A percentile compares a stretch with the other conserved stretches of the same genome.
Evolutionary conservation across 768 basidiomycete genomes (phyloP).

Genomic region (Russula foetens): DNA sequence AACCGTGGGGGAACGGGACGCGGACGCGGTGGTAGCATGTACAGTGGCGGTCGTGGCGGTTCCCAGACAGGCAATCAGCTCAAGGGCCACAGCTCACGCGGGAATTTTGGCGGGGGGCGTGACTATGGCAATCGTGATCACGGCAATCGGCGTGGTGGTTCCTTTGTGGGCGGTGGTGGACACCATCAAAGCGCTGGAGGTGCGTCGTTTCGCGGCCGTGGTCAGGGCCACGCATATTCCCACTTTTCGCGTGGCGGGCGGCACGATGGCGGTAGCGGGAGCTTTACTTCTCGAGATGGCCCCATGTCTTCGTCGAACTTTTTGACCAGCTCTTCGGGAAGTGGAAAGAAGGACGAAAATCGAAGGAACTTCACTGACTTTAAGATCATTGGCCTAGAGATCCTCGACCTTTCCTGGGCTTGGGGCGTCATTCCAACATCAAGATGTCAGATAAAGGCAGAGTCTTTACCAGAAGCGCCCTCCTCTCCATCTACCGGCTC

Average conservation of each 20-base stretch:
- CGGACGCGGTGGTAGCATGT: constrained; percentile 33
- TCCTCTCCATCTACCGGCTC: constrained; percentile 26
- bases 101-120: constrained; percentile 50
- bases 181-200: constrained; percentile 21
- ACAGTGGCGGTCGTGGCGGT: constrained; percentile 37
- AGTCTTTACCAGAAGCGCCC: constrained; percentile 28
- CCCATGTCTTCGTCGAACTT: constrained; percentile 18
- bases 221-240: constrained; percentile 41
- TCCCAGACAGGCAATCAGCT: constrained; percentile 37
- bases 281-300: constrained; percentile 38
- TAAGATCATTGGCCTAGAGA: constrained; percentile 88
- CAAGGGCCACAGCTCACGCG: constrained; percentile 57
- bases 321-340: constrained; percentile 18
- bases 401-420: constrained; percentile 74
- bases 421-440: constrained; percentile 61
- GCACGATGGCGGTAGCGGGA: constrained; percentile 33
- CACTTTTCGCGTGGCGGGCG: constrained; percentile 31
- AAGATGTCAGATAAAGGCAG: constrained; percentile 20
- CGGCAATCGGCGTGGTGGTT: constrained; percentile 58
- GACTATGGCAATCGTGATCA: constrained; percentile 53
- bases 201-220: constrained; percentile 47
- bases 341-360: constrained; percentile 81
- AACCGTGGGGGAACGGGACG: constrained; percentile 31
- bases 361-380: constrained; percentile 95
- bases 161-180: constrained; percentile 44